Base-by-base conservation (phyloP, 257 asterid genomes). In the Fraxinus excelsior region DNA sequence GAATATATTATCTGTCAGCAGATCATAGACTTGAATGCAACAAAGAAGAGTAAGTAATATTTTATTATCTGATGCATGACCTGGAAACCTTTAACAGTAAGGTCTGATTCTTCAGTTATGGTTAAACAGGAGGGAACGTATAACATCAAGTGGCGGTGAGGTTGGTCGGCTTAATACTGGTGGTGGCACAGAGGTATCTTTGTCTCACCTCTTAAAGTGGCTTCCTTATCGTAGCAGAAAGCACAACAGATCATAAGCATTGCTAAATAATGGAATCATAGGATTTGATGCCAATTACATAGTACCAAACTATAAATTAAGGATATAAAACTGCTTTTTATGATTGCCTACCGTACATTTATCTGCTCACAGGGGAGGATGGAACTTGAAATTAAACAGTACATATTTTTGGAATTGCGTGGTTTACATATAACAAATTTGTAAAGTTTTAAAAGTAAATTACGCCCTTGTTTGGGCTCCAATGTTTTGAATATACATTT, bases 101-200 rank as follows among this genome's bases (percentile, higher is more conserved):
- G 46, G 84, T 74, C 78, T 72, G 58, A 16, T 71, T 77, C 5
- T 75, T 77, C 77, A 65, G 62, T 82, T 80, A 32, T 68, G 42
- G 71, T 81, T 74, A 79, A 81, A 75, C 87, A 96, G 99, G 94
- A 89, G 98, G 86, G 97, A 91, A 70, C 91, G 99, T 37, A 96
- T 96, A 78, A 91, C 91, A 42, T 82, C 97, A 31, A 86, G 98
- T 80, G 99, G 99, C 32, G 98, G 98, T 73, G 97, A 96, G 86
- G 98, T 96, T 56, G 98, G 97, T 44, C 91, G 99, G 78, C 97
- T 96, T 80, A 96, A 93, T 82, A 89, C 99, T 16, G 99, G 99
- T 76, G 97, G 97, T 77, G 99, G 99, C 78, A 96, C 97, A 40
- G 97, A 91, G 97, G 99, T 91, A 85, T 18, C 78, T 78, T 77